phyloP scores from a whole-genome alignment of 257 asterid genomes.

The Salvia miltiorrhiza region DNA sequence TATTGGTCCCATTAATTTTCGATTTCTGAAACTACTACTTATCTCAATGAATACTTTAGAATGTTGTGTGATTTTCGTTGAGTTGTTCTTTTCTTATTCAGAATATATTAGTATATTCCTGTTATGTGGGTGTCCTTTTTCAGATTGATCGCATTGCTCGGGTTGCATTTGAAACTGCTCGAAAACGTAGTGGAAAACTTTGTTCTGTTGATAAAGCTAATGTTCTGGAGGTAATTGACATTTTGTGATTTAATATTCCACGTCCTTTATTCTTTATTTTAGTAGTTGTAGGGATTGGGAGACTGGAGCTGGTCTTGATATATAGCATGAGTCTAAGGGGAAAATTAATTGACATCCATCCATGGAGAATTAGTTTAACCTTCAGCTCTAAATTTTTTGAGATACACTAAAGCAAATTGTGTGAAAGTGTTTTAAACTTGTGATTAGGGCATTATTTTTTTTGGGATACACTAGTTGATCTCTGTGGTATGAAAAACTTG shows the following conservation, averaged over 20 bases:
- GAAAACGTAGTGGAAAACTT: constrained; percentile 82
- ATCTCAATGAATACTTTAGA: not conserved
- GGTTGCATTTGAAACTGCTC: constrained; percentile 92
- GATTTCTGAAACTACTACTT: not conserved
- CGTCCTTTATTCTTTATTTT: not conserved
- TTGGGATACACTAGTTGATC: not conserved
- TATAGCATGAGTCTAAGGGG: not conserved
- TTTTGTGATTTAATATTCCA: not conserved
- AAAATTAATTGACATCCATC: not conserved
- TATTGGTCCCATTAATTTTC: not conserved
- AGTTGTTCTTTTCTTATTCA: not conserved
- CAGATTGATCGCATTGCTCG: constrained; percentile 98
- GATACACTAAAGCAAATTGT: not conserved
- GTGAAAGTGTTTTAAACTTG: no score
- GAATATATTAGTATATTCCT: not conserved
- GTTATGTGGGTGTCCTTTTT: constrained; percentile 19
- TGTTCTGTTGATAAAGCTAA: constrained; percentile 99
- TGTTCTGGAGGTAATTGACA: constrained; percentile 77
- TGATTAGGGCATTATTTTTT: not conserved
- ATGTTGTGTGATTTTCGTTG: not conserved
- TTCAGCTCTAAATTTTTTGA: not conserved
- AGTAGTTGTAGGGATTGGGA: not conserved
- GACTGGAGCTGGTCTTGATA: not conserved
- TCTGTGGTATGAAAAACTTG: not conserved
- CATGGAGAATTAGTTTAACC: not conserved